Evolutionary conservation across 805 yeast genomes (phyloP).

Genomic region (Saccharomycopsis capsularis): DNA sequence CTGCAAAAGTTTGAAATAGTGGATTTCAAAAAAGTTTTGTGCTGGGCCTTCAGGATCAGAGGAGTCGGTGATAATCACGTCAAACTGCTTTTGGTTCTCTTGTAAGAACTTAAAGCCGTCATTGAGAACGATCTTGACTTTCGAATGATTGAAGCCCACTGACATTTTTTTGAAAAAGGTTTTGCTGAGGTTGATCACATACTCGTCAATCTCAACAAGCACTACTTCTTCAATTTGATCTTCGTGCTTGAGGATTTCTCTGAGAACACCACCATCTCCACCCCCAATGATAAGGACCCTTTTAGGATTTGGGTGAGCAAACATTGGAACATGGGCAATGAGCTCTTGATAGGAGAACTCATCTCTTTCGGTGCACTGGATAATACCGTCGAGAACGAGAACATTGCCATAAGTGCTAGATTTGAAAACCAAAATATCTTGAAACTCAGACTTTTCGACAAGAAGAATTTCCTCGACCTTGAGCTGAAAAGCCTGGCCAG

Average conservation of each 20-base stretch:
- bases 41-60: slow-evolving; percentile 97
- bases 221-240: slow-evolving; percentile 55
- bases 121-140: slow-evolving; percentile 57
- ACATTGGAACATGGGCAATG: slow-evolving; percentile 77
- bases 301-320: slow-evolving; percentile 69
- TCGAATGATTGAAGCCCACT: slow-evolving; percentile 51
- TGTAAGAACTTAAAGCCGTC: slow-evolving; percentile 81
- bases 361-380: slow-evolving; percentile 88
- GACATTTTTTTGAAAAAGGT: slow-evolving; percentile 77
- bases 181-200: slow-evolving; percentile 65
- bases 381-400: slow-evolving; percentile 79
- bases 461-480: slow-evolving; percentile 59
- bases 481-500: slow-evolving; percentile 78
- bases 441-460: slow-evolving; percentile 62
- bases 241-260: slow-evolving; percentile 77
- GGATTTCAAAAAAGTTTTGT: slow-evolving; percentile 73
- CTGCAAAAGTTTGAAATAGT: slow-evolving; percentile 61
- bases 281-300: slow-evolving; percentile 87
- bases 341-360: slow-evolving; percentile 85
- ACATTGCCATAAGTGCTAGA: slow-evolving; percentile 79
- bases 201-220: slow-evolving; percentile 83
- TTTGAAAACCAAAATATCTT: slow-evolving; percentile 75
- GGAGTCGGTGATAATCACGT: slow-evolving; percentile 84
- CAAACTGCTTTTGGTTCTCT: slow-evolving; percentile 40
- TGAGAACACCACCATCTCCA: slow-evolving; percentile 91